phyloP scores from a whole-genome alignment of 1,284 basidiomycete species.

The Clitocybe nebularis region DNA sequence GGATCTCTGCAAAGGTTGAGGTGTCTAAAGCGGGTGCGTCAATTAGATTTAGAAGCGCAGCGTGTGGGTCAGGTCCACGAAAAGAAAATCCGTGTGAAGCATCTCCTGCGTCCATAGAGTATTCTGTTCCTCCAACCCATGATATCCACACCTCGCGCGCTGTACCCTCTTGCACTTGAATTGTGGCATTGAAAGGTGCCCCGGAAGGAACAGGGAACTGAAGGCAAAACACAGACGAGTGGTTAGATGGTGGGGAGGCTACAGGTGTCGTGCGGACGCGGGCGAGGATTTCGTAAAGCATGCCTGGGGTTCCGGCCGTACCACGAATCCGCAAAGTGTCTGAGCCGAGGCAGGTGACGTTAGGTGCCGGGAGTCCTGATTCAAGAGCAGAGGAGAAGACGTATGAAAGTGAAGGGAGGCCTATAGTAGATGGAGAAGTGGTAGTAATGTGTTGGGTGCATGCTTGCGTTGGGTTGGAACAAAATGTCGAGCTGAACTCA shows the following conservation, averaged over 20 bases:
- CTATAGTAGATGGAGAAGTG: conserved; percentile 19
- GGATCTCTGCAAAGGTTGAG: conserved; percentile 26
- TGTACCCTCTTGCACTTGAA: conserved; percentile 36
- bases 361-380: conserved; percentile 48
- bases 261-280: conserved; percentile 33
- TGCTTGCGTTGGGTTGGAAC: conserved; percentile 58
- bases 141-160: conserved; percentile 54
- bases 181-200: conserved; percentile 47
- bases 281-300: conserved; percentile 67
- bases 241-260: not conserved
- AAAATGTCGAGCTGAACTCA: conserved; percentile 56
- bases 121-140: conserved; percentile 72
- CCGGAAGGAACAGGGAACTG: conserved; percentile 26
- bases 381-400: conserved; percentile 48
- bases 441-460: conserved; percentile 54
- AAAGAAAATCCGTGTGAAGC: conserved; percentile 56
- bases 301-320: conserved; percentile 41
- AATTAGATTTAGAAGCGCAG: conserved; percentile 38
- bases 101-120: conserved; percentile 57
- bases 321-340: conserved; percentile 56
- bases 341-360: conserved; percentile 58
- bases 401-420: conserved; percentile 40
- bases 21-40: conserved; percentile 18
- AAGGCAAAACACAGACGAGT: conserved; percentile 20
- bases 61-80: conserved; percentile 57